A percentile compares a stretch with the other conserved stretches of the same genome.
Conservation (phyloP, 306 rosid species). For the Cicer pinnatifidum region DNA sequence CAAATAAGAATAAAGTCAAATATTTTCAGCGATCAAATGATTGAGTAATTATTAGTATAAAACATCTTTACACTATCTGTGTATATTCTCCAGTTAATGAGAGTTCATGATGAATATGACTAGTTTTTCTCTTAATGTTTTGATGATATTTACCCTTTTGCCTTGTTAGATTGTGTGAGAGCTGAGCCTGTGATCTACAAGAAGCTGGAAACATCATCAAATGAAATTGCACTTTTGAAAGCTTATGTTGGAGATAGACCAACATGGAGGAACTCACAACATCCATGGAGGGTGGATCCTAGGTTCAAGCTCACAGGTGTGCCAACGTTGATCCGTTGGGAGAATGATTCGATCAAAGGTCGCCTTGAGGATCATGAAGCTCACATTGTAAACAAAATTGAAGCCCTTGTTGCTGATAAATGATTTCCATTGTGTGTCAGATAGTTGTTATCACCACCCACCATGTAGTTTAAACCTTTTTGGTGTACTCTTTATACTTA, state of each 20-base stretch:
- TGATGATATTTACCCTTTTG: neutral
- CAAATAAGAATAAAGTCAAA: too few species aligned
- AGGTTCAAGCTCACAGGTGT: constrained; percentile 80
- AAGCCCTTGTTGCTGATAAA: constrained; percentile 64
- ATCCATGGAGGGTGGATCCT: constrained; percentile 82
- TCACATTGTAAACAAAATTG: constrained; percentile 71
- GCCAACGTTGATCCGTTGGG: constrained; percentile 82
- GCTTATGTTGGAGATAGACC: constrained; percentile 86
- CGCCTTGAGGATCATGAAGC: constrained; percentile 91
- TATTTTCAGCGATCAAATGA: too few species aligned
- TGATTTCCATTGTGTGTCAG: constrained; percentile 38
- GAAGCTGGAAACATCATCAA: constrained; percentile 67
- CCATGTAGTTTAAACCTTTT: constrained; percentile 24
- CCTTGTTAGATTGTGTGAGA: constrained; percentile 76
- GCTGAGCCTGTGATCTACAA: constrained; percentile 87
- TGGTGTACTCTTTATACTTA: constrained; percentile 32
- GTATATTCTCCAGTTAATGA: neutral
- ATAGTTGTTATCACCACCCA: neutral
- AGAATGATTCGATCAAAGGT: constrained; percentile 61
- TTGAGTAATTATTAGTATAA: too few species aligned
- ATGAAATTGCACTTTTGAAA: constrained; percentile 68
- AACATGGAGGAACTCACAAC: constrained; percentile 86
- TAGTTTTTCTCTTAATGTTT: neutral
- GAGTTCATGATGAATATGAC: constrained; percentile 19
- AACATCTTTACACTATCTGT: too few species aligned